These are phyloP conservation scores for Podosphaera xanthii DNA, from an alignment of 2,329 filamentous ascomycete genomes.

Conservation along the genomic window DNA sequence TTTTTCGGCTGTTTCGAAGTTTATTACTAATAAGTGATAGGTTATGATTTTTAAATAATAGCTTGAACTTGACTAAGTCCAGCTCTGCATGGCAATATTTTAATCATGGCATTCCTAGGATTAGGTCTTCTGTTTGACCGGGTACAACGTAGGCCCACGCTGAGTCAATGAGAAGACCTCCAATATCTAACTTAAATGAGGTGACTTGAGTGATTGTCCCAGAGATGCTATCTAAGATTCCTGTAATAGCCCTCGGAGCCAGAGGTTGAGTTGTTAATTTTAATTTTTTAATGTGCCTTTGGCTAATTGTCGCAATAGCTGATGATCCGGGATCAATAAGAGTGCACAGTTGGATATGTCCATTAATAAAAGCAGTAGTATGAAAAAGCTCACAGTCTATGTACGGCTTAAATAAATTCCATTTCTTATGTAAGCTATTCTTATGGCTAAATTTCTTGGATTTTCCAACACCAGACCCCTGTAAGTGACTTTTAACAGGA, in stretches of 20 bases:
- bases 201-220: not conserved
- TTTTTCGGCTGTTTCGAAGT: not conserved
- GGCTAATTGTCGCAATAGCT: not conserved
- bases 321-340: not conserved
- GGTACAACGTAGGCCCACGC: not conserved
- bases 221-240: not conserved
- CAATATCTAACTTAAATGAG: not conserved
- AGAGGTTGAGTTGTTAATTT: not conserved
- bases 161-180: not conserved
- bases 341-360: not conserved
- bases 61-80: not conserved
- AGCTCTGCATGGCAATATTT: not conserved
- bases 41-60: not conserved
- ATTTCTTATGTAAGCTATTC: not conserved
- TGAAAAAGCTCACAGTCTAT: not conserved
- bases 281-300: not conserved
- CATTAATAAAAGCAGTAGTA: not conserved
- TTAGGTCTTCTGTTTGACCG: not conserved
- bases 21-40: not conserved
- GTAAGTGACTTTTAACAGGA: not conserved
- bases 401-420: not conserved
- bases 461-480: not conserved
- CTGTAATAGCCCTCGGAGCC: not conserved
- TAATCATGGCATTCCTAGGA: not conserved
- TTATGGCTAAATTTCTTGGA: too few relatives aligned